phyloP scores from a whole-genome alignment of 768 basidiomycete species.

The Lyophyllum atratum region DNA sequence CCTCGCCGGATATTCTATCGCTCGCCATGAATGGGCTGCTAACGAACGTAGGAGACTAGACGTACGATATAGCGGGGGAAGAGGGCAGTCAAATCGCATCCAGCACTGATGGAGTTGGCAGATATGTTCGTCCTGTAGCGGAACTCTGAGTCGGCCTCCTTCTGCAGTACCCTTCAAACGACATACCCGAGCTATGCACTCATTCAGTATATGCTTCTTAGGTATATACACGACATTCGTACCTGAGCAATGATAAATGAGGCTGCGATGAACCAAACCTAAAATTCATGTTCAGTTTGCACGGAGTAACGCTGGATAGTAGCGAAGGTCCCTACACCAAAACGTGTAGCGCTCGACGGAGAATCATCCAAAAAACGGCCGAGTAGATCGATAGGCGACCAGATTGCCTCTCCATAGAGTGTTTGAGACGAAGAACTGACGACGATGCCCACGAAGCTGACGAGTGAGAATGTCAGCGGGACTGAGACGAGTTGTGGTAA shows the following conservation, averaged over 20 bases:
- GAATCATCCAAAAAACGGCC: constrained; percentile 65
- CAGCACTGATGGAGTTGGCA: constrained; percentile 81
- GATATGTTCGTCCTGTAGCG: constrained; percentile 69
- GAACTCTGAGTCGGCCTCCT: neutral
- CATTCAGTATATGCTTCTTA: neutral
- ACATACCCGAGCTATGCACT: neutral
- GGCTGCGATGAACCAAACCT: constrained; percentile 79
- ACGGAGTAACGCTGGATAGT: too few species aligned
- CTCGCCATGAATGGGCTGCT: neutral
- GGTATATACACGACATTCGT: constrained; percentile 5
- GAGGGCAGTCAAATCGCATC: constrained; percentile 80
- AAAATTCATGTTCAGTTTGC: neutral
- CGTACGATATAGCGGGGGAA: constrained; percentile 73
- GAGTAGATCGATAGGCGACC: constrained; percentile 77
- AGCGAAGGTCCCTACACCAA: constrained; percentile 44
- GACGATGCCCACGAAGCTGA: constrained; percentile 80
- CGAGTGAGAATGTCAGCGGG: constrained; percentile 71
- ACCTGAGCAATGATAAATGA: constrained; percentile 82
- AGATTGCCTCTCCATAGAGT: constrained; percentile 77
- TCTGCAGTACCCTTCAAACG: neutral
- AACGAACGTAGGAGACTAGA: constrained; percentile 11
- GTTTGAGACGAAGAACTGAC: constrained; percentile 77
- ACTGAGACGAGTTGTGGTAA: constrained; percentile 71
- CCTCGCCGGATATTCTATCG: constrained; percentile 78
- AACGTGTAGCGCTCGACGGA: constrained; percentile 66